Base-by-base conservation (phyloP, 1,284 basidiomycete species). In the Sporisorium sorghi region DNA sequence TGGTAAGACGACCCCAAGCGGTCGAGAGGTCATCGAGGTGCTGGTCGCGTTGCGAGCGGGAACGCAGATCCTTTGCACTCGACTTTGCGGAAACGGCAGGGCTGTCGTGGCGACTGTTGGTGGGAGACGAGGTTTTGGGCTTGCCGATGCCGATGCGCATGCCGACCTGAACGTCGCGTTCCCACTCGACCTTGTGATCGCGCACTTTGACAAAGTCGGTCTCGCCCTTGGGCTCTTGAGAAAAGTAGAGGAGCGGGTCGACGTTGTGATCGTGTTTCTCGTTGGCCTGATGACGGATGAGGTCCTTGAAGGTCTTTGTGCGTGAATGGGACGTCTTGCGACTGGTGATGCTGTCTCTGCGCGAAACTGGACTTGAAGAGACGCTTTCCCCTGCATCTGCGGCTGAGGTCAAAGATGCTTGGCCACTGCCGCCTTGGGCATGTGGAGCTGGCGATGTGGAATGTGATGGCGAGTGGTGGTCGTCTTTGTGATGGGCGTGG, bases 71-170 rank as follows among this genome's bases (percentile, higher is more conserved):
- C 42, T 62, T 73, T 28, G 64, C 40, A 35, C 74, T 76, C 1
- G 65, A 70, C 42, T 70, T 74, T 30, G 71, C 65, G 10, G 65
- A 68, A 0, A 73, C 23, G 26, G 65, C 43, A 2, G 71, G 71
- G 24, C 65, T 68, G 9, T 60, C 65, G 24, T 58, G 47, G 15
- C 47, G 59, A 15, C 68, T 72, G 46, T 46, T 37, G 44, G 12
- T 58, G 21, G 61, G 69, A 30, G 49, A 68, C 2, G 49, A 51
- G 0, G 59, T 42, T 23, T 59, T 65, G 7, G 76, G 65, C 58
- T 79, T 81, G 39, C 76, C 79, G 40, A 84, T 73, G 21, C 47
- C 53, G 19, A 84, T 64, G 28, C 79, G 72, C 21, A 84, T 58
- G 3, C 78, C 79, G 5, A 75, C 68, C 21, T 84, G 73, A 7